A percentile compares a stretch with the other conserved stretches of the same genome.
Conservation (phyloP, 257 asterid genomes). For the Solanum infundibuliforme region DNA sequence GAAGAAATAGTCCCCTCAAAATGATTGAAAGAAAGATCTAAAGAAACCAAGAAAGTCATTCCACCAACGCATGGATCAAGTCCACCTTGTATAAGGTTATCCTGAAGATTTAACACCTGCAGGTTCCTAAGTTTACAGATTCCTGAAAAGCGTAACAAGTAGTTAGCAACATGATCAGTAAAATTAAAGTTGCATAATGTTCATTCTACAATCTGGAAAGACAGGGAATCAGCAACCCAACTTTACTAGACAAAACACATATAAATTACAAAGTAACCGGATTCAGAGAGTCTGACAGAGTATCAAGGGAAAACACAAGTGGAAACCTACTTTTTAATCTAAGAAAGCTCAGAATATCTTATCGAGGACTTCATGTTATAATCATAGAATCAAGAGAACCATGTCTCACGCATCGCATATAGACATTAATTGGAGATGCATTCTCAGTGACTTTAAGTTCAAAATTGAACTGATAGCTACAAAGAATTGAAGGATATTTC, state of each 20-base stretch:
- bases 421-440: background rate
- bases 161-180: background rate
- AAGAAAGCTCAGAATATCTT: background rate
- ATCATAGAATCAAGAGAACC: background rate
- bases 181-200: background rate
- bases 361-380: background rate
- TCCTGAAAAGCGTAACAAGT: background rate
- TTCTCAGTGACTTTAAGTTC: background rate
- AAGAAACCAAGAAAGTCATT: conserved; percentile 1
- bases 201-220: background rate
- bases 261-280: background rate
- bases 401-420: background rate
- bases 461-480: background rate
- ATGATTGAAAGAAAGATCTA: conserved; percentile 9
- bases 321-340: background rate
- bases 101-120: conserved; percentile 8
- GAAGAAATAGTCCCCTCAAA: background rate
- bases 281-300: background rate
- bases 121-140: conserved; percentile 9
- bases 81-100: conserved; percentile 7
- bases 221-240: background rate
- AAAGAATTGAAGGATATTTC: background rate
- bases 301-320: background rate
- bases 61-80: conserved; percentile 7
- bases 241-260: background rate